These are phyloP conservation scores for Phoma sp. DNA, from an alignment of 2,329 filamentous ascomycete genomes.

Conservation along the genomic window DNA sequence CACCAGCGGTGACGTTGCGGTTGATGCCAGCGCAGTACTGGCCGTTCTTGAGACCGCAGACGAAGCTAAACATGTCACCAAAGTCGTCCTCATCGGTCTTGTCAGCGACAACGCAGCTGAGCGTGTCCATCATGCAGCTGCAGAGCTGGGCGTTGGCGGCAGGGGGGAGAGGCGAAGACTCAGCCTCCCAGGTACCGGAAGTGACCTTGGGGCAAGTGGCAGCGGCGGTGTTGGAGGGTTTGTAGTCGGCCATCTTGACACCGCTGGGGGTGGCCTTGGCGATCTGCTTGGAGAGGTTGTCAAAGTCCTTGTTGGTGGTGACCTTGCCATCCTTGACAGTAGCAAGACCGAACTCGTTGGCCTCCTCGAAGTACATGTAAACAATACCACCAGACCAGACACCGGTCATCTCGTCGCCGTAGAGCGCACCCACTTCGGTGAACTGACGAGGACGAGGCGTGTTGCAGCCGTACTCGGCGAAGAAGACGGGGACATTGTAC, in stretches of 20 bases:
- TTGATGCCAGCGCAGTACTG: slow-evolving; percentile 71
- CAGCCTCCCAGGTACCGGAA: slow-evolving; percentile 70
- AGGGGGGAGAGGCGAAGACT: slow-evolving; percentile 73
- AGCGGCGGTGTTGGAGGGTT: slow-evolving; percentile 71
- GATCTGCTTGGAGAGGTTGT: slow-evolving; percentile 72
- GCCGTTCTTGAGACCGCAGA: slow-evolving; percentile 66
- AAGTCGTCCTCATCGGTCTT: slow-evolving; percentile 65
- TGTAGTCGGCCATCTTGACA: slow-evolving; percentile 72
- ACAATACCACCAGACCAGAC: slow-evolving; percentile 97
- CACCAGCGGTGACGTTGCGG: slow-evolving; percentile 69
- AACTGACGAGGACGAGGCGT: slow-evolving; percentile 74
- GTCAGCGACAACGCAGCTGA: slow-evolving; percentile 70
- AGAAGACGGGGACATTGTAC: slow-evolving; percentile 95
- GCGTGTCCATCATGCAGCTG: slow-evolving; percentile 79
- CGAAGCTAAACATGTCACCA: slow-evolving; percentile 72
- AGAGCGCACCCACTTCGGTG: slow-evolving; percentile 83
- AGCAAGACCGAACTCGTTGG: slow-evolving; percentile 86
- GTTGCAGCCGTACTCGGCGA: slow-evolving; percentile 99
- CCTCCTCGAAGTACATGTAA: slow-evolving; percentile 97
- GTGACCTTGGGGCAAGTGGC: slow-evolving; percentile 72
- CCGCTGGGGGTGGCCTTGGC: slow-evolving; percentile 69
- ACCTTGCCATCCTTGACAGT: slow-evolving; percentile 63
- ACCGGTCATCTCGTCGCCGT: slow-evolving; percentile 76
- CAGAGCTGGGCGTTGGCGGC: slow-evolving; percentile 80
- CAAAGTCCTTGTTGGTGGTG: slow-evolving; percentile 63